These are phyloP conservation scores for Dispira simplex DNA, from an alignment of 192 early-diverging fungal genomes.

Conservation along the genomic window DNA sequence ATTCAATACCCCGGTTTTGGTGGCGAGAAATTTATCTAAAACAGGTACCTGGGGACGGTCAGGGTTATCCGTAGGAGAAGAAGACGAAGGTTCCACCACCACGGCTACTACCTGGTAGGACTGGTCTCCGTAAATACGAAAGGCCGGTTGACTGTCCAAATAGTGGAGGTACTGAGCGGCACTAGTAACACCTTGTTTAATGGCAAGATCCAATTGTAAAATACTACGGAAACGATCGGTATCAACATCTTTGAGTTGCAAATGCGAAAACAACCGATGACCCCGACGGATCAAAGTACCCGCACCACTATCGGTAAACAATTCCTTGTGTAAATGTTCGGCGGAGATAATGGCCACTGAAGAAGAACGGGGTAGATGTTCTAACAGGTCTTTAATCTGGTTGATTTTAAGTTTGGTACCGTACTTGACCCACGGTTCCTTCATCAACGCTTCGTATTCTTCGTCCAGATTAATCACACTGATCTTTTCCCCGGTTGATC, in stretches of 20 bases:
- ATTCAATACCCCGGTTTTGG: slow-evolving; percentile 74
- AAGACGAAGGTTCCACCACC: slow-evolving; percentile 39
- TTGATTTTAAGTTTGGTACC: slow-evolving; percentile 96
- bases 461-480: slow-evolving; percentile 97
- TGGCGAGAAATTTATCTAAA: slow-evolving; percentile 83
- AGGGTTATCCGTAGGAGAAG: slow-evolving; percentile 15
- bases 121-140: slow-evolving; percentile 83
- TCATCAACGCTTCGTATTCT: slow-evolving; percentile 91
- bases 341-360: slow-evolving; percentile 99
- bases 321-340: slow-evolving; percentile 96
- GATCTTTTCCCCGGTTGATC: slow-evolving; percentile 88
- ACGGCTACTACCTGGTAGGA: slow-evolving; percentile 85
- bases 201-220: slow-evolving; percentile 55
- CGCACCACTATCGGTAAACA: slow-evolving; percentile 96
- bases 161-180: slow-evolving; percentile 60
- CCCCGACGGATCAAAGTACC: slow-evolving; percentile 95
- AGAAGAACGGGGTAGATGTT: slow-evolving; percentile 88
- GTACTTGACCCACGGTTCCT: slow-evolving; percentile 94
- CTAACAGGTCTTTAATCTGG: slow-evolving; percentile 95
- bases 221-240: slow-evolving; percentile 65
- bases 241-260: slow-evolving; percentile 52
- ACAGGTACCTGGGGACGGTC: slow-evolving; percentile 32
- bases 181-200: slow-evolving; percentile 44
- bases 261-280: slow-evolving; percentile 67
- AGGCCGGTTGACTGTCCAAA: slow-evolving; percentile 24